These are phyloP conservation scores for Solanum hybrid DNA, from an alignment of 305 asterid genomes.

Conservation along the genomic window DNA sequence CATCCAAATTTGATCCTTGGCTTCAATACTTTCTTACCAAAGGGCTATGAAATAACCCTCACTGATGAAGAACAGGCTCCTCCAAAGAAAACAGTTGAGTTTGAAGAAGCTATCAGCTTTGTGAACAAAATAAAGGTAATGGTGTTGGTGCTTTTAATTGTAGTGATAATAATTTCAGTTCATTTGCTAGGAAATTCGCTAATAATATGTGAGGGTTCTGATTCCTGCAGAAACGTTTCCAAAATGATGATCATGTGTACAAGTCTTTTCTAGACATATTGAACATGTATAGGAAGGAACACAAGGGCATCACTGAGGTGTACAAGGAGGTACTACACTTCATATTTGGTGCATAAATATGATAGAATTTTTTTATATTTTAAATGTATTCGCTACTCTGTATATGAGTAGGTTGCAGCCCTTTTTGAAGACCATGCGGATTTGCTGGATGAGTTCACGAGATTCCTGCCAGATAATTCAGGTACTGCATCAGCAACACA, in stretches of 20 bases:
- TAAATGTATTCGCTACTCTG: conserved; percentile 3
- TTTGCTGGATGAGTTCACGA: conserved; percentile 87
- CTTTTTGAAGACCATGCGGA: conserved; percentile 83
- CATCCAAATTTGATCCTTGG: conserved; percentile 92
- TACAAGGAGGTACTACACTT: conserved; percentile 70
- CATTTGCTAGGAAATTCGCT: background rate
- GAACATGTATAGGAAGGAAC: conserved; percentile 96
- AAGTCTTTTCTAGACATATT: conserved; percentile 92
- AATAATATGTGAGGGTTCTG: conserved; percentile 7
- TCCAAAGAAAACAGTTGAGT: conserved; percentile 87
- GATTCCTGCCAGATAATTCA: conserved; percentile 85
- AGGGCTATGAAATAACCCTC: conserved; percentile 90
- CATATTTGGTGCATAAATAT: background rate
- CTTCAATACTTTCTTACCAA: conserved; percentile 94
- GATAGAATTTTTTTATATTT: background rate
- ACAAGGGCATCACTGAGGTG: conserved; percentile 86
- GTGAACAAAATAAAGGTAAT: conserved; percentile 92
- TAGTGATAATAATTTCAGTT: background rate
- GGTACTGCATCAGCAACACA: conserved; percentile 55
- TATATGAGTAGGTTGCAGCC: conserved; percentile 58
- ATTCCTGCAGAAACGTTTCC: conserved; percentile 75
- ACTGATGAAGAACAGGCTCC: conserved; percentile 82
- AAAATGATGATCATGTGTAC: conserved; percentile 83
- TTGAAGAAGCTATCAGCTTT: conserved; percentile 91
- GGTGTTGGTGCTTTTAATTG: background rate